Evolutionary conservation across 768 basidiomycete genomes (phyloP), one percentile per base, ranked within the genome.

Genomic region (Pisolithus microcarpus): DNA sequence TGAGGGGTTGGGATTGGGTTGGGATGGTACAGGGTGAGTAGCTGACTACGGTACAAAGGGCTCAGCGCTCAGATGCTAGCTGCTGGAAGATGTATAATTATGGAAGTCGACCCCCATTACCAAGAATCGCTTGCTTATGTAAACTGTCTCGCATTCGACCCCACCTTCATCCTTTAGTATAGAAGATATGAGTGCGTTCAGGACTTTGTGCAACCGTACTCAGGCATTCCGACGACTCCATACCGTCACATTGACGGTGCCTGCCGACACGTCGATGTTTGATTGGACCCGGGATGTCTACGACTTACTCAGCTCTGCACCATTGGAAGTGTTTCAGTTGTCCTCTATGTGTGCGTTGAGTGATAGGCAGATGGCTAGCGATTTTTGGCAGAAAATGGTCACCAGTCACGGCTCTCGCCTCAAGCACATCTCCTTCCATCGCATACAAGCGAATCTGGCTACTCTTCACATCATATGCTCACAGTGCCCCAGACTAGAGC

Each of bases 301-400:
- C 21, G 53, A 65, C 1, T 64, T 87, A 15, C 67, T 85, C 36
- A 68, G 67, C 6, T 43, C 55, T 24, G 70, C 80, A 1, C 80
- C 82, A 1, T 68, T 89, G 13, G 74, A 81, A 56, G 58, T 61
- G 21, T 77, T 91, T 55, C 84, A 85, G 51, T 70, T 90, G 31
- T 85, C 85, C 61, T 73, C 78, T 6, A 70, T 76, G 1, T 72
- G 70, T 1, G 64, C 66, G 5, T 71, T 70, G 37, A 64, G 70
- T 43, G 69, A 75, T 46, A 64, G 67, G 5, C 64, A 62, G 0
- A 66, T 75, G 16, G 68, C 71, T 7, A 72, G 78, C 23, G 61
- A 64, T 5, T 78, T 89, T 48, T 84, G 82, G 74, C 55, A 55
- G 9, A 59, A 65, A 4, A 63, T 91, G 3, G 70, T 85, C 10